Evolutionary conservation across 2,329 filamentous ascomycete species (phyloP).

Genomic region (Beauveria scarabaeidicola): DNA sequence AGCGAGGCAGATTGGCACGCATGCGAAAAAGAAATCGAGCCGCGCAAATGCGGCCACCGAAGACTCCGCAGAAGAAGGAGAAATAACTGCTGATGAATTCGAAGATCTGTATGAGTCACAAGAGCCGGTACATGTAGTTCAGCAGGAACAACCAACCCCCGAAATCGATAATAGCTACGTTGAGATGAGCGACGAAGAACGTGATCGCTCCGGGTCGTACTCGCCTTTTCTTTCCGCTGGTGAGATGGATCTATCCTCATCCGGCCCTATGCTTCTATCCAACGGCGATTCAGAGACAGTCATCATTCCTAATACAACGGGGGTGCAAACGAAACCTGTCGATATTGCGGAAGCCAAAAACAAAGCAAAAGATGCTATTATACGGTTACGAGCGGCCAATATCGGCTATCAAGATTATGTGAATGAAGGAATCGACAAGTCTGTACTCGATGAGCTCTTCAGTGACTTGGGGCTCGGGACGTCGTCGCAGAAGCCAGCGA

Average conservation of each 20-base stretch:
- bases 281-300: not conserved
- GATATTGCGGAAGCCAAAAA: slow-evolving; percentile 36
- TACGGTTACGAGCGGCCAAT: slow-evolving; percentile 56
- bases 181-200: slow-evolving; percentile 14
- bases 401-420: slow-evolving; percentile 68
- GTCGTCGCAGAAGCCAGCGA: not conserved
- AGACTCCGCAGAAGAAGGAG: slow-evolving; percentile 55
- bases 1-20: not conserved
- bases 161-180: slow-evolving; percentile 13
- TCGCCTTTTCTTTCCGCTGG: slow-evolving; percentile 43
- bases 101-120: slow-evolving; percentile 47
- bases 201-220: slow-evolving; percentile 44
- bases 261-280: not conserved
- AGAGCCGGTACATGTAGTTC: not conserved
- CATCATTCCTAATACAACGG: not conserved
- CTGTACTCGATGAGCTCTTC: slow-evolving; percentile 56
- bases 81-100: slow-evolving; percentile 62
- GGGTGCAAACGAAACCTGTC: not conserved
- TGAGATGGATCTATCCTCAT: slow-evolving; percentile 28
- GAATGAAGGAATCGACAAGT: slow-evolving; percentile 60
- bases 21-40: not conserved
- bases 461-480: slow-evolving; percentile 54
- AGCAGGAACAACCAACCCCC: not conserved
- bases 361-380: slow-evolving; percentile 58
- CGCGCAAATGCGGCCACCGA: not conserved